Percentiles rank a stretch among this genome's conserved stretches.
Conservation (phyloP, 345 rosid species). For the Bruguiera gymnorhiza region DNA sequence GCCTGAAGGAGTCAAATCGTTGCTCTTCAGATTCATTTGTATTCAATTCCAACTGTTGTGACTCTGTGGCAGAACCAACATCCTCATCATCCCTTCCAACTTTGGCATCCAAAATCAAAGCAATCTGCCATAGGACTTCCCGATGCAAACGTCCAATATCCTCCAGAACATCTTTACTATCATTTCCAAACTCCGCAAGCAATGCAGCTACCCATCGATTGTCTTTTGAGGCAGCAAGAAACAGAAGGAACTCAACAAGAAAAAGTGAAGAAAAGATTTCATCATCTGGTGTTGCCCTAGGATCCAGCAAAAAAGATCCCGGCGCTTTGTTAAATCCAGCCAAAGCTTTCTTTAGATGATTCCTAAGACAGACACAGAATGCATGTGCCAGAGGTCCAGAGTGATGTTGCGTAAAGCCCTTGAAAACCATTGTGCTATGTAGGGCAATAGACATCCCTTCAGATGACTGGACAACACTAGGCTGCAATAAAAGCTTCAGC, state of each 20-base stretch:
- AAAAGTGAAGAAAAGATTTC: constrained; percentile 75
- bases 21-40: constrained; percentile 62
- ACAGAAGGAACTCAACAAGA: constrained; percentile 85
- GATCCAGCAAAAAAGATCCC: constrained; percentile 75
- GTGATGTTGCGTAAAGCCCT: constrained; percentile 93
- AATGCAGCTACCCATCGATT: constrained; percentile 92
- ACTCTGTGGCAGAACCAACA: constrained; percentile 40
- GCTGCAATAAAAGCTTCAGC: constrained; percentile 75
- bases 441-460: constrained; percentile 95
- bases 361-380: constrained; percentile 77
- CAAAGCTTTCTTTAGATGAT: constrained; percentile 69
- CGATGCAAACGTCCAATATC: constrained; percentile 84
- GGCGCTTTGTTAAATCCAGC: constrained; percentile 47
- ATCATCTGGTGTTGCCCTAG: constrained; percentile 45
- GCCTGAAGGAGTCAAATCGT: constrained; percentile 79
- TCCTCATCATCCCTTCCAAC: constrained; percentile 50
- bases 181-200: constrained; percentile 77
- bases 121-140: constrained; percentile 86
- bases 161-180: constrained; percentile 79
- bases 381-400: constrained; percentile 84
- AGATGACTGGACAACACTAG: constrained; percentile 86
- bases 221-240: constrained; percentile 92
- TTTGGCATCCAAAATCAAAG: constrained; percentile 73
- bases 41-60: constrained; percentile 51
- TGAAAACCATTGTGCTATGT: constrained; percentile 96